phyloP scores from a whole-genome alignment of 2,329 filamentous ascomycete species.

The Claviceps sp. region DNA sequence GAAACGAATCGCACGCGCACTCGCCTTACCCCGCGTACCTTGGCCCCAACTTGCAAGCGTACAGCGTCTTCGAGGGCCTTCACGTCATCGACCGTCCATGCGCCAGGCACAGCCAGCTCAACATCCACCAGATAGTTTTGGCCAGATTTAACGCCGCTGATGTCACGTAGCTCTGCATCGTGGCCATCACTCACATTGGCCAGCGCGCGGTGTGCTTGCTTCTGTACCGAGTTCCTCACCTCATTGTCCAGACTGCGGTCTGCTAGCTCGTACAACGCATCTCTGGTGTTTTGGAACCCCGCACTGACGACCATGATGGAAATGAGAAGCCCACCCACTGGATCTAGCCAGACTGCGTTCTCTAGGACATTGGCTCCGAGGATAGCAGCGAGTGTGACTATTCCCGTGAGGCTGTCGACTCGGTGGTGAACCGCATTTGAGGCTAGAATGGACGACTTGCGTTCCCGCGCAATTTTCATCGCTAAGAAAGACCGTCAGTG shows the following conservation, averaged over 20 bases:
- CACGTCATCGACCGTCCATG: slow-evolving; percentile 62
- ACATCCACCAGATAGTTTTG: slow-evolving; percentile 93
- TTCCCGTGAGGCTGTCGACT: slow-evolving; percentile 86
- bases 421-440: slow-evolving; percentile 96
- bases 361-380: slow-evolving; percentile 76
- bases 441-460: slow-evolving; percentile 88
- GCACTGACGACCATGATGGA: slow-evolving; percentile 88
- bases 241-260: slow-evolving; percentile 82
- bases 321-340: slow-evolving; percentile 83
- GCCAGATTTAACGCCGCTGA: slow-evolving; percentile 87
- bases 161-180: slow-evolving; percentile 57
- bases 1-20: slow-evolving; percentile 76
- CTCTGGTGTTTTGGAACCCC: slow-evolving; percentile 72
- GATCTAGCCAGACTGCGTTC: slow-evolving; percentile 84
- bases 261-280: slow-evolving; percentile 76
- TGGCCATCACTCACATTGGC: slow-evolving; percentile 37
- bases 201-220: slow-evolving; percentile 49
- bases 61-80: slow-evolving; percentile 60
- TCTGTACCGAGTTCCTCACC: slow-evolving; percentile 57
- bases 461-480: slow-evolving; percentile 88
- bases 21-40: slow-evolving; percentile 71
- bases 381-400: slow-evolving; percentile 83
- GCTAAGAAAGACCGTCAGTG: slow-evolving; percentile 34
- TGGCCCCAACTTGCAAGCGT: slow-evolving; percentile 57
- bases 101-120: slow-evolving; percentile 65